phyloP scores from a whole-genome alignment of 2,329 filamentous ascomycete species.

The Achaetomium macrosporum region DNA sequence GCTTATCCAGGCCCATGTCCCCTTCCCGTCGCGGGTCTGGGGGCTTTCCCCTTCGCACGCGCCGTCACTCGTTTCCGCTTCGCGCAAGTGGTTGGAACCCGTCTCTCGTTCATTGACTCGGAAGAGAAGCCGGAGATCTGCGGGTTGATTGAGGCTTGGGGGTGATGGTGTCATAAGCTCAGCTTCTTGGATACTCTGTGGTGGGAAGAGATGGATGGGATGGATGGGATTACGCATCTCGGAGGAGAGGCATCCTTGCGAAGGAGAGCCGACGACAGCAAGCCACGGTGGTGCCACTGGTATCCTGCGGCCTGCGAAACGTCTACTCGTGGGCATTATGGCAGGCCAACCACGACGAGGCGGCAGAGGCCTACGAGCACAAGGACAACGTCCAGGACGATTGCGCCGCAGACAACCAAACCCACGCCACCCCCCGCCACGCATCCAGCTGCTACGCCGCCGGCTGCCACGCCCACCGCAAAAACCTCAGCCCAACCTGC shows the following conservation, averaged over 20 bases:
- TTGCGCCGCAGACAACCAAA: neutral
- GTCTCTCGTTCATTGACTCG: neutral
- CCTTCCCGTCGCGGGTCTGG: neutral
- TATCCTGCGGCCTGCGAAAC: neutral
- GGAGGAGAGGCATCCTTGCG: neutral
- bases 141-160: neutral
- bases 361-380: neutral
- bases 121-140: no score
- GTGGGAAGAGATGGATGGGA: neutral
- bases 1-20: neutral
- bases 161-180: neutral
- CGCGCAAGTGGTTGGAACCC: neutral
- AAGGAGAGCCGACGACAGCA: neutral
- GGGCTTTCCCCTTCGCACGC: neutral
- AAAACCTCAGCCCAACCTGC: neutral
- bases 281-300: slow-evolving; percentile 1
- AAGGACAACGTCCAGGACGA: neutral
- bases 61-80: neutral
- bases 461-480: neutral
- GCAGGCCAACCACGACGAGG: neutral
- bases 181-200: neutral
- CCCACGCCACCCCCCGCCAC: neutral
- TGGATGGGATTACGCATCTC: neutral
- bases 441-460: slow-evolving; percentile 1
- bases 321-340: neutral